Conservation (phyloP, 1,284 basidiomycete species). For the Schizopora paradoxa region DNA sequence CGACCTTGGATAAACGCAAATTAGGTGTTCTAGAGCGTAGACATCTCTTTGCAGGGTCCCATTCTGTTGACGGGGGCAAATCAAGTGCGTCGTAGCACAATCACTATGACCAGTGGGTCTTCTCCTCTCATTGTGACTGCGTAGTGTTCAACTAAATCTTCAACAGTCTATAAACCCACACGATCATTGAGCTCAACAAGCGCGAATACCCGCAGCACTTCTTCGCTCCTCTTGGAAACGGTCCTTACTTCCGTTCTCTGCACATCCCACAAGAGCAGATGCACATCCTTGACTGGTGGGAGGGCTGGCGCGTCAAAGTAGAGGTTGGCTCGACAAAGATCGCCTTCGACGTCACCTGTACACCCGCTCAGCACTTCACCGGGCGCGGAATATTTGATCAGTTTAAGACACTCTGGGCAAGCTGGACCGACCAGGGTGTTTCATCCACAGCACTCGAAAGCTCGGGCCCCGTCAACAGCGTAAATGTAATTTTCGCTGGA, state of each 20-base stretch:
- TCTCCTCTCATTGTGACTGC: background rate
- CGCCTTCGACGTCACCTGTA: conserved; percentile 35
- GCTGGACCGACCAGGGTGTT: conserved; percentile 22
- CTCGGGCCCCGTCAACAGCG: conserved; percentile 16
- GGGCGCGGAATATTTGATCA: conserved; percentile 21
- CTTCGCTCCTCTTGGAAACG: conserved; percentile 62
- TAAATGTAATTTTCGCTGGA: conserved; percentile 61
- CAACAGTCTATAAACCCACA: conserved; percentile 53
- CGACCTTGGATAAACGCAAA: too few species aligned
- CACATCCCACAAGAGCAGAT: conserved; percentile 39
- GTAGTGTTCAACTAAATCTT: conserved; percentile 6
- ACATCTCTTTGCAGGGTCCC: too few species aligned
- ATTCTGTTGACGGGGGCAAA: too few species aligned
- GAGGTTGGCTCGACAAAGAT: conserved; percentile 22
- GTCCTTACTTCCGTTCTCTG: conserved; percentile 38
- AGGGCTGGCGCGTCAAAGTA: conserved; percentile 38
- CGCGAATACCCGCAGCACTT: conserved; percentile 42
- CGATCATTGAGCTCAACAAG: conserved; percentile 39
- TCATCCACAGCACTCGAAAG: conserved; percentile 13
- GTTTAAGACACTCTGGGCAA: conserved; percentile 21
- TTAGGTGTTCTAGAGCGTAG: too few species aligned
- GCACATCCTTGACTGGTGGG: conserved; percentile 72
- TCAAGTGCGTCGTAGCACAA: too few species aligned
- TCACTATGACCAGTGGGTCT: conserved; percentile 62
- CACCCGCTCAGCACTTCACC: conserved; percentile 51